Base-by-base conservation (phyloP, 2,329 filamentous ascomycete species). In the Xylaria arbuscula region DNA sequence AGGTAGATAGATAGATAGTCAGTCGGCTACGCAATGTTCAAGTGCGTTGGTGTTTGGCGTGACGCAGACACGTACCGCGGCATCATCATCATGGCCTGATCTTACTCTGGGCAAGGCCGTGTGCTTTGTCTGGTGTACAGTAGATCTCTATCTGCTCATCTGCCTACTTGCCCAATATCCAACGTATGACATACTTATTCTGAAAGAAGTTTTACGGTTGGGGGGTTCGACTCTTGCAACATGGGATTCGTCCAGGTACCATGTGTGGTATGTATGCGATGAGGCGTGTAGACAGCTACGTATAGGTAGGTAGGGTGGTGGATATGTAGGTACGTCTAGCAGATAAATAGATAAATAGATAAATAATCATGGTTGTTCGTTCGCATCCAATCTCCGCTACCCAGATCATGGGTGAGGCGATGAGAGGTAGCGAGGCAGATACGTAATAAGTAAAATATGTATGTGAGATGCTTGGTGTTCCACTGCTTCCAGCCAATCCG, bases 401-500 rank as follows among this genome's bases (percentile, higher is more conserved):
- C 51, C 40, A 28, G 40, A 38, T 32, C 6, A 15, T 15, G 61
- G 61, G 53, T 15, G 42, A 51, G 40, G 48, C 19, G 19, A 62
- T 24, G 60, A 47, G 32, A 38, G 24, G 42, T 38, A 15, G 11
- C 24, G 17, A 13, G 3, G 7, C 13, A 28, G 5, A n/a, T 17
- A 36, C 15, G 5, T 34, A 54, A 36, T 54, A 36, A n/a, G 10
- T 22, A 15, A 63, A 13, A 34, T n/a, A 9, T 22, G 50, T 22
- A 48, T 19, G 51, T 54, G 8, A 34, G 51, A 24, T 54, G 51
- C 8, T 54, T 51, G 22, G 38, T 48, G 63, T 66, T 57, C 67
- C 67, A 66, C 67, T 22, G 42, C 60, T 22, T 34, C 55, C 42
- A 56, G 63, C 69, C 69, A 69, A 70, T 70, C 66, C 62, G 51